Percentiles rank a stretch among this genome's conserved stretches.
Conservation (phyloP, 345 rosid species). For the Cardamine occulta region DNA sequence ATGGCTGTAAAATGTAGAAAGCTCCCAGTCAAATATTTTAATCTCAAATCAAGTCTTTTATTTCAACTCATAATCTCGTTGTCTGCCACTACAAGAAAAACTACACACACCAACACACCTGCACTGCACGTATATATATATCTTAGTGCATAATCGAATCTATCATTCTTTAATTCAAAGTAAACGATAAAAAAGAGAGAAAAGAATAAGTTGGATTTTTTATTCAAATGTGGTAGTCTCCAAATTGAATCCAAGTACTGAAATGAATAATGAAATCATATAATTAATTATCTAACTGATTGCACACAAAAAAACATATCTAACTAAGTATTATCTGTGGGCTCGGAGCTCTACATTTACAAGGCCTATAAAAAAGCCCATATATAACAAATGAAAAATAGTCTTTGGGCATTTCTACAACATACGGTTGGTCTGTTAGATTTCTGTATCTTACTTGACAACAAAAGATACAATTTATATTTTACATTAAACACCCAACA, state of each 20-base stretch:
- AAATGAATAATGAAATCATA: background rate
- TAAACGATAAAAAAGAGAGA: background rate
- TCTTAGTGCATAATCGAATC: slow-evolving; percentile 8
- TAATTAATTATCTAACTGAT: background rate
- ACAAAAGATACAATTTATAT: slow-evolving; percentile 32
- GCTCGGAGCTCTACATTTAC: background rate
- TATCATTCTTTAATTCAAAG: background rate
- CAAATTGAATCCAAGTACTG: background rate
- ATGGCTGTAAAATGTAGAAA: slow-evolving; percentile 31
- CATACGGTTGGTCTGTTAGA: background rate
- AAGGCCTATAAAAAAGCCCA: slow-evolving; percentile 31
- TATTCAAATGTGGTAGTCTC: background rate
- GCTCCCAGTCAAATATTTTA: slow-evolving; percentile 19
- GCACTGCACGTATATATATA: slow-evolving; percentile 26
- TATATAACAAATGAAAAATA: background rate
- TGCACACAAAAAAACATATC: no score
- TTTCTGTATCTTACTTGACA: slow-evolving; percentile 21
- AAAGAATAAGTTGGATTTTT: background rate
- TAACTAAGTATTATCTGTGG: background rate
- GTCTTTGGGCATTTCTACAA: slow-evolving; percentile 1
- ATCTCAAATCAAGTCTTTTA: slow-evolving; percentile 20
- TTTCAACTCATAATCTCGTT: slow-evolving; percentile 16
- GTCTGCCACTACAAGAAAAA: slow-evolving; percentile 42
- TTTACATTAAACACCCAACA: slow-evolving; percentile 32
- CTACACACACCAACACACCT: slow-evolving; percentile 9